Conservation (phyloP, 352 stramenopile species). For the Pythium apleroticum region DNA sequence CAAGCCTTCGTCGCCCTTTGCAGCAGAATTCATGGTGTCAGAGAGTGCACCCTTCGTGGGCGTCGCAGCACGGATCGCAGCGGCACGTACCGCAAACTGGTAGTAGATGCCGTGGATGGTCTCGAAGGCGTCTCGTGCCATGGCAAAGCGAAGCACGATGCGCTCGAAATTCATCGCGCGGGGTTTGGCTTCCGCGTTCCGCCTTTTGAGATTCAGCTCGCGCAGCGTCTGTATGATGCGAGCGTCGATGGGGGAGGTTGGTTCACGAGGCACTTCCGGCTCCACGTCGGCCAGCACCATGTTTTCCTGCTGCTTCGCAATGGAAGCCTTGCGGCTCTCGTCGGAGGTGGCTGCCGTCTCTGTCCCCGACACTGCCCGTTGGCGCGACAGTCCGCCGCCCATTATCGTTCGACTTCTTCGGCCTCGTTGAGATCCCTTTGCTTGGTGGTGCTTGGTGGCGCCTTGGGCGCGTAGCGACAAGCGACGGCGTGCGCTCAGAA, state of each 20-base stretch:
- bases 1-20: slow-evolving; percentile 48
- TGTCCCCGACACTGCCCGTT: neutral
- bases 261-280: slow-evolving; percentile 10
- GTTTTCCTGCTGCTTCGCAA: neutral
- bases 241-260: slow-evolving; percentile 46
- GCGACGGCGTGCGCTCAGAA: neutral
- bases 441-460: too few species aligned
- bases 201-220: slow-evolving; percentile 57
- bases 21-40: neutral
- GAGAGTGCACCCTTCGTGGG: neutral
- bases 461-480: neutral
- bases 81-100: slow-evolving; percentile 50
- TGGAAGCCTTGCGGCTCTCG: neutral
- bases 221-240: slow-evolving; percentile 69
- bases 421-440: too few species aligned
- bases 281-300: neutral
- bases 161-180: slow-evolving; percentile 72
- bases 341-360: neutral
- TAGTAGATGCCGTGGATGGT: slow-evolving; percentile 68
- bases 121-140: slow-evolving; percentile 63
- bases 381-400: neutral
- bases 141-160: slow-evolving; percentile 70
- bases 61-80: neutral
- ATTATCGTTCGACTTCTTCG: too few species aligned
- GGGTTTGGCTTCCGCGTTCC: slow-evolving; percentile 40